A percentile compares a stretch with the other conserved stretches of the same genome.
Conservation (phyloP, 1,284 basidiomycete species). For the Cryptococcus sp. region DNA sequence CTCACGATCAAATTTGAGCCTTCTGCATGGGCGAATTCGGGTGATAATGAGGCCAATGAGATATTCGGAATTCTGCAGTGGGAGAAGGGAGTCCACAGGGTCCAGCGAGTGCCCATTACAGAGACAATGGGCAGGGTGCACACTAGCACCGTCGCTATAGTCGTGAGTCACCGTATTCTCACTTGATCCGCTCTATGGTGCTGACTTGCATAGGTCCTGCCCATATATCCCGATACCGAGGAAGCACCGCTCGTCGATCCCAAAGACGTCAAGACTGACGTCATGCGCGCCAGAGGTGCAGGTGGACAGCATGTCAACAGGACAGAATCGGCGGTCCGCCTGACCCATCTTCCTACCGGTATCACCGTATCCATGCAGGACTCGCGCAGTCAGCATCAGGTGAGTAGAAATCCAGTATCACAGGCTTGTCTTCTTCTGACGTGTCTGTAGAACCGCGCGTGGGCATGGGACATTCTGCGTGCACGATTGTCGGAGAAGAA, state of each 20-base stretch:
- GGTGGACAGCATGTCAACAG: conserved; percentile 99
- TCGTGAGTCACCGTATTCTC: conserved; percentile 60
- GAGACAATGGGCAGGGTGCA: conserved; percentile 85
- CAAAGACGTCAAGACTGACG: conserved; percentile 85
- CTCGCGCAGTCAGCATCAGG: conserved; percentile 92
- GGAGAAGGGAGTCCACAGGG: conserved; percentile 95
- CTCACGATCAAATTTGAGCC: conserved; percentile 63
- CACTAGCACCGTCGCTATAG: conserved; percentile 85
- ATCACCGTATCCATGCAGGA: conserved; percentile 99
- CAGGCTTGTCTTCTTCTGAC: background rate
- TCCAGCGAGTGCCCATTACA: conserved; percentile 90
- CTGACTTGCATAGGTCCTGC: conserved; percentile 65
- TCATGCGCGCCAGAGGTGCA: conserved; percentile 92
- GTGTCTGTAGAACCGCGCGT: conserved; percentile 70
- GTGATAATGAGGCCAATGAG: conserved; percentile 67
- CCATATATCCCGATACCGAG: conserved; percentile 65
- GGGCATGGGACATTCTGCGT: conserved; percentile 82
- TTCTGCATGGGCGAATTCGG: conserved; percentile 5
- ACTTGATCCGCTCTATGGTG: background rate
- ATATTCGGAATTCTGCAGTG: conserved; percentile 79
- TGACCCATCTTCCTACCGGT: conserved; percentile 91
- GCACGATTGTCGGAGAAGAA: conserved; percentile 80
- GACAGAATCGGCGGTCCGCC: conserved; percentile 96
- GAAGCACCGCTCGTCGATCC: conserved; percentile 66
- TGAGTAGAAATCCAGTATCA: conserved; percentile 47